Percentiles rank a stretch among this genome's conserved stretches.
Evolutionary conservation across 2,329 filamentous ascomycete species (phyloP).

Genomic region (Cladophialophora yegresii): DNA sequence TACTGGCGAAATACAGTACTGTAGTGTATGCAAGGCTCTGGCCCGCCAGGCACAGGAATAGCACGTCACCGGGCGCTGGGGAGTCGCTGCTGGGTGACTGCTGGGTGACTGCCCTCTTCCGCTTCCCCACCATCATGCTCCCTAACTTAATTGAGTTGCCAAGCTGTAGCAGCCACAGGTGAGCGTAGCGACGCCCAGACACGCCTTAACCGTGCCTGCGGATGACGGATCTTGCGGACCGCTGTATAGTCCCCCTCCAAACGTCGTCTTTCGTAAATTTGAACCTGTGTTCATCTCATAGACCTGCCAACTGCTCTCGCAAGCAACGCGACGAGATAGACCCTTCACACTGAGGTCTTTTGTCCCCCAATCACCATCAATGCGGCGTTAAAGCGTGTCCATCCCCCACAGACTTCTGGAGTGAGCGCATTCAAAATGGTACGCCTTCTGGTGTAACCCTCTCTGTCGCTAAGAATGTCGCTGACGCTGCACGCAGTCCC

Average conservation of each 20-base stretch:
- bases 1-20: no score
- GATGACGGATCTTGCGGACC: conserved; percentile 19
- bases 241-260: background rate
- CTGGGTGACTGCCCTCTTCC: background rate
- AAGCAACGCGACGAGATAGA: background rate
- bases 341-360: background rate
- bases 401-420: background rate
- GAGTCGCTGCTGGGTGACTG: background rate
- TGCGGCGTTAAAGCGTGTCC: conserved; percentile 17
- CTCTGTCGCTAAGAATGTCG: conserved; percentile 22
- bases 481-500: conserved; percentile 62
- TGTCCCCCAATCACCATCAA: conserved; percentile 9
- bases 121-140: conserved; percentile 6
- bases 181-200: conserved; percentile 10
- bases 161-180: conserved; percentile 9
- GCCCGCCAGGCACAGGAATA: conserved; percentile 10
- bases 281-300: background rate
- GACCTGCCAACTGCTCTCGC: background rate
- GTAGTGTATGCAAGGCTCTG: conserved; percentile 10
- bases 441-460: conserved; percentile 14
- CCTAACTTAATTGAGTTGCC: background rate
- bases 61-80: conserved; percentile 14
- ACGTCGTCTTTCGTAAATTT: background rate
- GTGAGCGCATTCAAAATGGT: conserved; percentile 33
- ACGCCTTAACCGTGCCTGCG: background rate